phyloP scores from a whole-genome alignment of 805 yeast species.

The Yarrowia alimentaria region DNA sequence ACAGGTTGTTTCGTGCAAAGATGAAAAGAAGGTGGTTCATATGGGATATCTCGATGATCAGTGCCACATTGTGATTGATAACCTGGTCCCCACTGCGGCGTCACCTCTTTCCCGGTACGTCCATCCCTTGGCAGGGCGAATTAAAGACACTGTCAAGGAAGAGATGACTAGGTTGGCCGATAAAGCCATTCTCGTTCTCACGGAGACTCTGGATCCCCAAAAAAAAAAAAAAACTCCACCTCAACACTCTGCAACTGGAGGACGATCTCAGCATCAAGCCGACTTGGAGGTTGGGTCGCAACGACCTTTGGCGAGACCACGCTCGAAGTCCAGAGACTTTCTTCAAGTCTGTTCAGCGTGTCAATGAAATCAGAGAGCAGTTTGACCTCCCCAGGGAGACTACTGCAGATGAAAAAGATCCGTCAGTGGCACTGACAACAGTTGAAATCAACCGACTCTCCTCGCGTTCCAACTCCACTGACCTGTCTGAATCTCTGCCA shows the following conservation, averaged over 20 bases:
- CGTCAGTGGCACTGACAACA: too few species aligned
- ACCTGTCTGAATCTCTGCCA: too few species aligned
- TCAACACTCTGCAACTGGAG: conserved; percentile 7
- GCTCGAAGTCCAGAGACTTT: conserved; percentile 13
- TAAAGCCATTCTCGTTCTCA: conserved; percentile 2
- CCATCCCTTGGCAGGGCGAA: conserved; percentile 1
- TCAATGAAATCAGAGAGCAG: background rate
- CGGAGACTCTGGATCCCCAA: conserved; percentile 12
- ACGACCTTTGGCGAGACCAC: conserved; percentile 5
- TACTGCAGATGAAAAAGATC: too few species aligned
- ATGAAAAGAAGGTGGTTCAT: background rate
- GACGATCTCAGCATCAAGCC: conserved; percentile 17
- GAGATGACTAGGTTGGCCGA: conserved; percentile 9
- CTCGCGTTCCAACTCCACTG: too few species aligned
- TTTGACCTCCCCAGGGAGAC: conserved; percentile 4
- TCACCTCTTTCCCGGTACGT: background rate
- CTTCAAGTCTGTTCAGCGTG: conserved; percentile 3
- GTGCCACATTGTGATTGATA: conserved; percentile 12
- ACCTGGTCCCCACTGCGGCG: background rate
- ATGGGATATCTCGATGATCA: conserved; percentile 14
- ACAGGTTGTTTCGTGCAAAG: conserved; percentile 8
- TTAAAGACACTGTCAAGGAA: conserved; percentile 3
- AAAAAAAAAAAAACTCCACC: background rate
- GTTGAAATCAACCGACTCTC: background rate
- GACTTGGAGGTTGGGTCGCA: conserved; percentile 3